A percentile compares a stretch with the other conserved stretches of the same genome.
These are phyloP conservation scores for Nitzschia palea DNA, from an alignment of 108 stramenopile species.

Conservation along the genomic window DNA sequence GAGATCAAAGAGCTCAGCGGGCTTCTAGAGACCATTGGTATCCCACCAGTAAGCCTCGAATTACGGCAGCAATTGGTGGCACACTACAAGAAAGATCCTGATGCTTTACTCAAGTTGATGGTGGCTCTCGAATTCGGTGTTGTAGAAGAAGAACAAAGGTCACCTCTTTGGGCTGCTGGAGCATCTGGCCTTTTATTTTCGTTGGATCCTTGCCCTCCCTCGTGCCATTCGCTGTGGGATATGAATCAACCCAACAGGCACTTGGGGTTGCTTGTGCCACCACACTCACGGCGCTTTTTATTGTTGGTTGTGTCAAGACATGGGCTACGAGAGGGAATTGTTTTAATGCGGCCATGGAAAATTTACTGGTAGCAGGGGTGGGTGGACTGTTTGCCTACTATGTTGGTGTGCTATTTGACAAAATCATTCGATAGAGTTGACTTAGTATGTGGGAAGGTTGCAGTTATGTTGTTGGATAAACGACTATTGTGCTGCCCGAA, in stretches of 20 bases:
- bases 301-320: constrained; percentile 72
- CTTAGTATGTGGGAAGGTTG: not conserved
- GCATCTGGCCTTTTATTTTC: constrained; percentile 56
- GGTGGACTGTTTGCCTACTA: constrained; percentile 72
- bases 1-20: constrained; percentile 53
- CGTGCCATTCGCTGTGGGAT: constrained; percentile 52
- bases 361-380: constrained; percentile 63
- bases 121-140: constrained; percentile 78
- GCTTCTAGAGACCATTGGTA: constrained; percentile 61
- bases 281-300: constrained; percentile 39
- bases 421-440: constrained; percentile 19
- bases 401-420: constrained; percentile 59
- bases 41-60: constrained; percentile 31
- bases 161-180: constrained; percentile 54
- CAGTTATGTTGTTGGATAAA: no score
- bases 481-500: not conserved
- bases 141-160: constrained; percentile 64
- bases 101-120: constrained; percentile 74
- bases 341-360: constrained; percentile 61
- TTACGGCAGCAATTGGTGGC: constrained; percentile 37
- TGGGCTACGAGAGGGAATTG: constrained; percentile 71
- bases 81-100: constrained; percentile 57
- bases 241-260: constrained; percentile 30
- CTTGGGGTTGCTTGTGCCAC: constrained; percentile 49
- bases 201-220: constrained; percentile 64